Evolutionary conservation across 306 rosid species (phyloP).

Genomic region (Spatholobus suberectus): DNA sequence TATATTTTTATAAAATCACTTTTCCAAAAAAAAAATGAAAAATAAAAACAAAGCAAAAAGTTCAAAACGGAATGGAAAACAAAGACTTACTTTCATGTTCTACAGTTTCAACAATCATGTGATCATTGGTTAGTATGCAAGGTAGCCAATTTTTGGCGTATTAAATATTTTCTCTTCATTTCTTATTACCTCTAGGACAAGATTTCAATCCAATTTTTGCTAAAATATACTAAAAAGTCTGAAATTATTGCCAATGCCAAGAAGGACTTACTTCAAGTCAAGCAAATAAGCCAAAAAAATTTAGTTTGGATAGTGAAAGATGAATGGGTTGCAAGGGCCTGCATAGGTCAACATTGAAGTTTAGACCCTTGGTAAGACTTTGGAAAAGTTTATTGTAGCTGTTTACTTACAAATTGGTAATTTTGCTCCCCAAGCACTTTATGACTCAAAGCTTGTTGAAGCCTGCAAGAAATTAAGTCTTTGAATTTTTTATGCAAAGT

Average conservation of each 20-base stretch:
- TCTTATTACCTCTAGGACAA: background rate
- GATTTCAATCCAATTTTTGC: background rate
- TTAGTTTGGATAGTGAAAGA: background rate
- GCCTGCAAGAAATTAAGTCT: slow-evolving; percentile 15
- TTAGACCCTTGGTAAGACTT: background rate
- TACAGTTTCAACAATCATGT: background rate
- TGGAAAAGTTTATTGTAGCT: background rate
- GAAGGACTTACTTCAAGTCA: slow-evolving; percentile 16
- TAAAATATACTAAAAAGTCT: background rate
- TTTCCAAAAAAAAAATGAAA: background rate
- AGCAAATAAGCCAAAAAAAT: slow-evolving; percentile 24
- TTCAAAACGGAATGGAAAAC: background rate
- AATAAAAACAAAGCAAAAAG: background rate
- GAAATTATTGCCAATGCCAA: slow-evolving; percentile 10
- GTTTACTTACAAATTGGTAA: slow-evolving; percentile 11
- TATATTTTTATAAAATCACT: background rate
- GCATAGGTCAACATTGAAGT: background rate
- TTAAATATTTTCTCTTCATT: background rate
- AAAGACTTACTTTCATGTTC: background rate
- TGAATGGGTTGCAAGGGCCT: background rate
- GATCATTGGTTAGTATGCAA: background rate
- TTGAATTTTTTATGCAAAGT: slow-evolving; percentile 14
- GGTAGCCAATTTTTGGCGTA: background rate
- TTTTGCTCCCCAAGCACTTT: slow-evolving; percentile 4
- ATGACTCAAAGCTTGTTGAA: slow-evolving; percentile 15